phyloP scores from a whole-genome alignment of 176 grass and related monocot species.

The Ensete ventricosum region DNA sequence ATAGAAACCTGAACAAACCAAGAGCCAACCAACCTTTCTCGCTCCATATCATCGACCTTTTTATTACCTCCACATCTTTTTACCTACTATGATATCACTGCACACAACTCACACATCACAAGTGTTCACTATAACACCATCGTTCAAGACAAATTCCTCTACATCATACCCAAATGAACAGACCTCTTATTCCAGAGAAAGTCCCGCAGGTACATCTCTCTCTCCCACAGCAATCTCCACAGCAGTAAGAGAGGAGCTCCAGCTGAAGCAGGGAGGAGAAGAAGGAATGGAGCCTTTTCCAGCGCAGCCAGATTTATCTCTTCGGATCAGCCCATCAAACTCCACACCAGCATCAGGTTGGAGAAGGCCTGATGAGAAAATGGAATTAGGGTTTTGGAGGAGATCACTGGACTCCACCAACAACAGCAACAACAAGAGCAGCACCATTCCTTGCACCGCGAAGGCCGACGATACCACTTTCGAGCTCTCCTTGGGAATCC shows the following conservation, averaged over 20 bases:
- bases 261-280: background rate
- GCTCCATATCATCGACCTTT: too few relatives aligned
- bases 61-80: too few relatives aligned
- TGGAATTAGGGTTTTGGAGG: constrained; percentile 14
- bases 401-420: background rate
- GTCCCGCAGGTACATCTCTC: background rate
- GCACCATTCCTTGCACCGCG: background rate
- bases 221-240: background rate
- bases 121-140: background rate
- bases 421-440: background rate
- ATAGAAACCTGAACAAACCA: too few relatives aligned
- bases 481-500: background rate
- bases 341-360: background rate
- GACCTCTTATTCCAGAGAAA: background rate
- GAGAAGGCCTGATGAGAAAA: background rate
- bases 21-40: too few relatives aligned
- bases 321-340: constrained; percentile 16
- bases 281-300: constrained; percentile 16
- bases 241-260: background rate
- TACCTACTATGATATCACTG: background rate
- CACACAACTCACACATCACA: background rate
- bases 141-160: background rate
- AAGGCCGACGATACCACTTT: background rate
- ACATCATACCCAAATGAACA: background rate
- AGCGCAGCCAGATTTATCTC: constrained; percentile 10